A percentile compares a stretch with the other conserved stretches of the same genome.
Conservation (phyloP, 345 rosid species). For the Rhodamnia rubescens region DNA sequence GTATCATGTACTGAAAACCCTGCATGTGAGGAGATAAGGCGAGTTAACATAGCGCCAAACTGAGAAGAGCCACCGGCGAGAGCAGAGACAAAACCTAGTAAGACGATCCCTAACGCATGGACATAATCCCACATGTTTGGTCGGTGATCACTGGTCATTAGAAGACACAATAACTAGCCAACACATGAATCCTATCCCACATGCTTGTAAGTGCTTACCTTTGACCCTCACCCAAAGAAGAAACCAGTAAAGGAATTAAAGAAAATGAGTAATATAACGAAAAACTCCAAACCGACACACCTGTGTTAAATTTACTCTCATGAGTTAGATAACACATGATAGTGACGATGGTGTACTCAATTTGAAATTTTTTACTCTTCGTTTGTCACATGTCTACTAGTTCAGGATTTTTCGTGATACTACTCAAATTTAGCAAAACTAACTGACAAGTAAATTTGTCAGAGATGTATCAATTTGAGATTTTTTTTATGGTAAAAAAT, state of each 20-base stretch:
- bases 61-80: neutral
- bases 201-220: neutral
- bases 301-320: too few species aligned
- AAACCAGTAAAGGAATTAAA: neutral
- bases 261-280: too few species aligned
- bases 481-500: too few species aligned
- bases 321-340: too few species aligned
- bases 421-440: too few species aligned
- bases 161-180: neutral
- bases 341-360: too few species aligned
- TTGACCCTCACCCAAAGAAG: neutral
- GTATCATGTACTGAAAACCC: neutral
- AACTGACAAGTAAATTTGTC: too few species aligned
- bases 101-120: neutral
- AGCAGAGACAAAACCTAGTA: neutral
- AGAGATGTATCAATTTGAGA: fast-evolving
- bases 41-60: neutral
- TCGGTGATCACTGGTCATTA: neutral
- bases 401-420: too few species aligned
- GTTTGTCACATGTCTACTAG: too few species aligned
- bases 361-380: too few species aligned
- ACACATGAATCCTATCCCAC: neutral
- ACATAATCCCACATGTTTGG: neutral
- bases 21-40: neutral
- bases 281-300: too few species aligned